phyloP scores from a whole-genome alignment of 2,329 filamentous ascomycete species.

The Trichoderma lentiforme region DNA sequence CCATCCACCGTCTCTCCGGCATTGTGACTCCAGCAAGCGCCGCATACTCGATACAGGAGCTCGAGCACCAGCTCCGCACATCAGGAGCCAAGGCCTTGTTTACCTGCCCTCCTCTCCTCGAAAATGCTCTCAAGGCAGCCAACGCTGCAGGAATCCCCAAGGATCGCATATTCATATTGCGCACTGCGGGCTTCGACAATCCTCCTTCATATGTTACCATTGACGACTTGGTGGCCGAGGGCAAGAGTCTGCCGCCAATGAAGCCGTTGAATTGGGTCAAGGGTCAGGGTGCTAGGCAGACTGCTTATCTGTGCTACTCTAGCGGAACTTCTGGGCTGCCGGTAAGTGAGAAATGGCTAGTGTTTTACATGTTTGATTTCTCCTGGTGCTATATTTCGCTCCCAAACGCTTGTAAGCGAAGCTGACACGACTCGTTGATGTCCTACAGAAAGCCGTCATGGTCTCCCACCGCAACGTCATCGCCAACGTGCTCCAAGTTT shows the following conservation, averaged over 20 bases:
- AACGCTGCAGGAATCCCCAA: constrained; percentile 60
- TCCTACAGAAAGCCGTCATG: constrained; percentile 69
- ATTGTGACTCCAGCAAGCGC: constrained; percentile 73
- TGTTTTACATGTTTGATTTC: background rate
- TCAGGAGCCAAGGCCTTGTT: constrained; percentile 68
- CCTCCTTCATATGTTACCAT: constrained; percentile 59
- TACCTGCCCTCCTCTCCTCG: constrained; percentile 65
- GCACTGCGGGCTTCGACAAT: constrained; percentile 57
- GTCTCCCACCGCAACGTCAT: constrained; percentile 79
- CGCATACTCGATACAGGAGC: constrained; percentile 65
- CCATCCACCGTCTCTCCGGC: constrained; percentile 71
- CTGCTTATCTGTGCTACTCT: constrained; percentile 76
- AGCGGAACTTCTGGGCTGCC: constrained; percentile 77
- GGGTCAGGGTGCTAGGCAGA: constrained; percentile 64
- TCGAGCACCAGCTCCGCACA: constrained; percentile 69
- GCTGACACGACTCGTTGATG: constrained; percentile 30
- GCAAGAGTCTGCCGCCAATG: constrained; percentile 50
- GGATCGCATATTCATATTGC: constrained; percentile 65
- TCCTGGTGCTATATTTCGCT: background rate
- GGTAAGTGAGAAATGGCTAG: constrained; percentile 41
- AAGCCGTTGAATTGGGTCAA: constrained; percentile 57
- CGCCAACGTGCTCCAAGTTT: constrained; percentile 66
- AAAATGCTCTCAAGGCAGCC: constrained; percentile 62
- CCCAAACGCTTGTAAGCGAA: background rate
- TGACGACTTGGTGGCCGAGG: constrained; percentile 62